Evolutionary conservation across 2,329 filamentous ascomycete genomes (phyloP), one percentile per base, ranked within the genome.

Genomic region (Aureobasidium lini): DNA sequence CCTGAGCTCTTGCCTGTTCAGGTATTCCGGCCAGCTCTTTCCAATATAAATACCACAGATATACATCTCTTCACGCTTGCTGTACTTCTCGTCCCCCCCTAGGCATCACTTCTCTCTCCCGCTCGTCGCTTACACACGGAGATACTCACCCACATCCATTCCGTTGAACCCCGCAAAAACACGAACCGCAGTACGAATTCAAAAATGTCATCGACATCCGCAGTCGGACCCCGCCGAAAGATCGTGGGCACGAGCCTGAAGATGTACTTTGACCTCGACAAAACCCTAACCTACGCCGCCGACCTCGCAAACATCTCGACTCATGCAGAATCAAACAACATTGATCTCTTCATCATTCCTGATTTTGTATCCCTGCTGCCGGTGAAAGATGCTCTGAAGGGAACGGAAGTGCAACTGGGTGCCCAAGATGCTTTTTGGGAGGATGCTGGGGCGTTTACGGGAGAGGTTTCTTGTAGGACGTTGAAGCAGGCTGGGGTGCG

Each of bases 351-450:
- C 72, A 75, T 93, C 65, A 85, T 92, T 64, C 89, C 89, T 1
- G 88, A 93, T 73, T 89, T 90, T 69, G 73, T 93, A 57, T 84
- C 86, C 11, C 76, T 93, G 42, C 68, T 79, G n/a, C 73, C 78
- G 1, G 77, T 81, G 11, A 73, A 78, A 53, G 69, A 76, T 5
- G 76, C 80, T 47, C 70, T 87, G 37, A 68, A 74, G 37, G 67
- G 73, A n/a, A 75, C 79, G 1, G 72, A 73, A 57, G 73, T 93
- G 68, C 75, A 82, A 47, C 76, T 88, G 29, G 90, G 90, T 59
- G 90, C 89, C 0, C 90, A 95, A 71, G 86, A 94, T 72, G 84
- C 83, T 64, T 86, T 85, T 73, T 83, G 80, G 77, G 84, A 89
- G 64, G 81, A 88, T 66, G 72, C 75, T 46, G 90, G 90, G 60